These are phyloP conservation scores for Aspergillus fructus DNA, from an alignment of 2,329 filamentous ascomycete genomes.

Conservation along the genomic window DNA sequence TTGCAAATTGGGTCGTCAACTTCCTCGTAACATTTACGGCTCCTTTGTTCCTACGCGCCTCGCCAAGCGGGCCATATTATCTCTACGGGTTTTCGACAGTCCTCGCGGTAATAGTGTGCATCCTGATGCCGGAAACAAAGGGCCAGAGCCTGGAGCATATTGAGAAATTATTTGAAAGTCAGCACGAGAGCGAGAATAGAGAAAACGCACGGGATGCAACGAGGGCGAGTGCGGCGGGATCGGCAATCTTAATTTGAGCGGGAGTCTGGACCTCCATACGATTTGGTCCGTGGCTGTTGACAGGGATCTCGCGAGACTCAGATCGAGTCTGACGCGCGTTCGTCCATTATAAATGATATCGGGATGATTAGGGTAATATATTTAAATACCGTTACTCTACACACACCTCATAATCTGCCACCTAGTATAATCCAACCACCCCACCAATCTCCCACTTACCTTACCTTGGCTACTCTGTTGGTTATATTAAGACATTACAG, in stretches of 20 bases:
- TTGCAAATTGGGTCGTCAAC: conserved; percentile 17
- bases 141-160: conserved; percentile 15
- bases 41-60: conserved; percentile 14
- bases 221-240: background rate
- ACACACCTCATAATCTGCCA: no score
- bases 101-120: conserved; percentile 12
- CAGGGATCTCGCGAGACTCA: no score
- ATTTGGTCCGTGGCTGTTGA: no score
- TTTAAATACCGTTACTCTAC: no score
- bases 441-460: no score
- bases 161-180: conserved; percentile 11
- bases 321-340: no score
- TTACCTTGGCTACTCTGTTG: no score
- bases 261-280: no score
- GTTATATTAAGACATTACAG: no score
- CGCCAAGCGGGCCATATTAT: conserved; percentile 15
- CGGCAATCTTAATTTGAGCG: background rate
- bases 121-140: conserved; percentile 19
- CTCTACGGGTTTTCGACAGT: conserved; percentile 17
- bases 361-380: no score
- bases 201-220: background rate
- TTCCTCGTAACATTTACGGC: conserved; percentile 14
- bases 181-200: background rate
- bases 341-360: no score
- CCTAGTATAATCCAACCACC: no score